Percentiles rank a stretch among this genome's conserved stretches.
phyloP scores from a whole-genome alignment of 345 rosid species.

The Lagerstroemia speciosa region DNA sequence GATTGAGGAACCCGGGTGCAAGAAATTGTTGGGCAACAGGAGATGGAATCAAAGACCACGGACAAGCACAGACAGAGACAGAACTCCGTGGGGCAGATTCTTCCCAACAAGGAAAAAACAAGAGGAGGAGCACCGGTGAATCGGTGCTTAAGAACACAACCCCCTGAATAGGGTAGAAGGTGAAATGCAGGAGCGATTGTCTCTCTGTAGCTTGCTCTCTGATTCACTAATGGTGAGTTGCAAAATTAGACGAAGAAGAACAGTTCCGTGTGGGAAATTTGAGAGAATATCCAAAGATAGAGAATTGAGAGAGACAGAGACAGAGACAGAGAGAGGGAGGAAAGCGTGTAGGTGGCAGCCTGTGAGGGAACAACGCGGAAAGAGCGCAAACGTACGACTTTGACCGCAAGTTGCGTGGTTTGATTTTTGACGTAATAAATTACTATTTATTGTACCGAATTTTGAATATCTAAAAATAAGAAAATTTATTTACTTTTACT shows the following conservation, averaged over 20 bases:
- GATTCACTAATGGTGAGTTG: neutral
- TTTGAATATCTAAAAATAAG: no score
- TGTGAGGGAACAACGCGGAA: neutral
- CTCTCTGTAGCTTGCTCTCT: neutral
- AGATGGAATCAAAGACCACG: neutral
- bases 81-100: slow-evolving; percentile 1
- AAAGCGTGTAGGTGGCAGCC: slow-evolving; percentile 7
- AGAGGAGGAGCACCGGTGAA: neutral
- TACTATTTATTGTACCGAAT: no score
- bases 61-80: neutral
- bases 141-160: slow-evolving; percentile 5
- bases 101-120: slow-evolving; percentile 10
- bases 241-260: neutral
- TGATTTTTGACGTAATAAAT: neutral
- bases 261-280: no score
- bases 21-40: neutral
- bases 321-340: neutral
- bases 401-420: neutral
- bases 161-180: neutral
- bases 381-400: neutral
- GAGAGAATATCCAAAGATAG: neutral
- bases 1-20: neutral
- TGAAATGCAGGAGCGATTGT: neutral
- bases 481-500: no score
- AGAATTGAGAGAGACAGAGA: neutral